phyloP scores from a whole-genome alignment of 176 grass and related monocot species.

The Urochloa ruziziensis region DNA sequence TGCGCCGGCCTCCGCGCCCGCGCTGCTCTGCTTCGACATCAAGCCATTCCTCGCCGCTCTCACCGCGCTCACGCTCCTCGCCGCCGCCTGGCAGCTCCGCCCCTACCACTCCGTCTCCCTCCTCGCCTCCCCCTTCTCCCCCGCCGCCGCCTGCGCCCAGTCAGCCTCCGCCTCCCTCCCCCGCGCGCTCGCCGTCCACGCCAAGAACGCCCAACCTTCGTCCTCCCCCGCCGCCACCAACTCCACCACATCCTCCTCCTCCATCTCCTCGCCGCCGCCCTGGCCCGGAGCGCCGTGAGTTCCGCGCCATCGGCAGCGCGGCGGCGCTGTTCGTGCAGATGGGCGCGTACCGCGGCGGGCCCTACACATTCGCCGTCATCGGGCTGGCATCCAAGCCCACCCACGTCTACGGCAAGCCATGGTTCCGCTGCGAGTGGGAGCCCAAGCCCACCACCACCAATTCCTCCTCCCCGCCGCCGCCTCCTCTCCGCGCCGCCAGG shows the following conservation, averaged over 20 bases:
- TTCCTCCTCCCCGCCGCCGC: not conserved
- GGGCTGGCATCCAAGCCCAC: constrained; percentile 89
- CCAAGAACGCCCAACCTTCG: not conserved
- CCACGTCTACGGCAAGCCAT: constrained; percentile 79
- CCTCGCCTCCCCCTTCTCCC: constrained; percentile 41
- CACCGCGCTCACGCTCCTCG: constrained; percentile 63
- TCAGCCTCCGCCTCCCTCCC: not conserved
- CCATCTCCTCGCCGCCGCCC: not conserved
- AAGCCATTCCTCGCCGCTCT: constrained; percentile 82
- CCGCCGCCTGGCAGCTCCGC: constrained; percentile 74
- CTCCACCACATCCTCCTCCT: not conserved
- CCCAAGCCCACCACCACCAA: not conserved
- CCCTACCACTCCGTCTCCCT: constrained; percentile 64
- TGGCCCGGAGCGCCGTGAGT: constrained; percentile 55
- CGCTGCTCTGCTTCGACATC: constrained; percentile 58
- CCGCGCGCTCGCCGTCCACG: constrained; percentile 25
- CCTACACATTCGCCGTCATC: constrained; percentile 72
- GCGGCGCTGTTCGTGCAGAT: constrained; percentile 93
- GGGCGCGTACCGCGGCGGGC: constrained; percentile 80
- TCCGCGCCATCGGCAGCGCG: constrained; percentile 67
- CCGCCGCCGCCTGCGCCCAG: constrained; percentile 31
- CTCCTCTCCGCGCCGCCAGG: constrained; percentile 45
- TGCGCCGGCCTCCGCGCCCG: constrained; percentile 12
- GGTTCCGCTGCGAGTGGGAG: constrained; percentile 82
- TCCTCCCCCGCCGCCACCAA: not conserved